Evolutionary conservation across 2,329 filamentous ascomycete genomes (phyloP), one percentile per base, ranked within the genome.

Genomic region (Botrytis cinerea): DNA sequence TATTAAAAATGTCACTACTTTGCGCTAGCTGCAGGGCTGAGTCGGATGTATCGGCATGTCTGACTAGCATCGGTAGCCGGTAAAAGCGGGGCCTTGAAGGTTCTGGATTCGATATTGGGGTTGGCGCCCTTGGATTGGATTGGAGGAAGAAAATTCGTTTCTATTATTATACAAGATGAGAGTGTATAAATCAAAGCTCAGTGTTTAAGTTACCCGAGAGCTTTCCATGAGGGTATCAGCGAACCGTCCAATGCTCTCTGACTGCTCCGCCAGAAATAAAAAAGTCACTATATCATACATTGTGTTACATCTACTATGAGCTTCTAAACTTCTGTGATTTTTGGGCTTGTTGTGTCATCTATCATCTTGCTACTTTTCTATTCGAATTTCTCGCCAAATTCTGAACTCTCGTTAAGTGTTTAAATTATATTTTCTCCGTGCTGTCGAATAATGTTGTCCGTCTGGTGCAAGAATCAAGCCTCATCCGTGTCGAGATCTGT

Each of bases 11-110:
- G 25, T 16, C 25, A 16, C 45, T 46, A 45, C 46, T 40, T 67
- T 12, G 32, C 64, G 46, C 64, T 54, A 68, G 46, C 32, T 28
- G 16, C 64, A 68, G 48, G 64, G 46, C 64, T 68, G 64, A 68
- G 48, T 28, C 64, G 64, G 64, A 68, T 57, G 51, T 68, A 32
- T 68, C 64, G 64, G 64, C 35, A 28, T 68, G 12, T 22, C 9
- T 10, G 16, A 40, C 25, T 68, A 20, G 45, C 20, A 38, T 40
- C 32, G 25, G 46, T 12, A 51, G 25, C 25, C 2, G 28, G 46
- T n/a, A 67, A 67, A 51, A 48, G 64, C 32, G 35, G 57, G 28
- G 57, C 57, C 28, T 22, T 35, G 18, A 59, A 10, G 54, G 12
- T 51, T 51, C 48, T 57, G 54, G 59, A 25, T 25, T 38, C 48